phyloP scores from a whole-genome alignment of 345 rosid species.

The Dipteronia dyeriana region DNA sequence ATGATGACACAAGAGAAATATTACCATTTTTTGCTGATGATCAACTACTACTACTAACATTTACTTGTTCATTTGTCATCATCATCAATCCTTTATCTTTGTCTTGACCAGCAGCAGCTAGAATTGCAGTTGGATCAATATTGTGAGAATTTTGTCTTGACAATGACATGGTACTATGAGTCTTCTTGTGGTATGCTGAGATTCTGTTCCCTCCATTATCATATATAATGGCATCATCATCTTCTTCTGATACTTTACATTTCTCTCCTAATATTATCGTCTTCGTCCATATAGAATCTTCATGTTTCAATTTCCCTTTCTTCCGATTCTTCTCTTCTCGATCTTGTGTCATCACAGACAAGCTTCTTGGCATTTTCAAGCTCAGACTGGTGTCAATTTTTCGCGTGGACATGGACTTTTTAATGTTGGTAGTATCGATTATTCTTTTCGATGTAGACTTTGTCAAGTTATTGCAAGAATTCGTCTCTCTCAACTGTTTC shows the following conservation, averaged over 20 bases:
- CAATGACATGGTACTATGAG: conserved; percentile 32
- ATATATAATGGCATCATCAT: conserved; percentile 31
- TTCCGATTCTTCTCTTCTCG: conserved; percentile 17
- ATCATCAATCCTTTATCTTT: not conserved
- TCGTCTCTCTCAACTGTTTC: conserved; percentile 26
- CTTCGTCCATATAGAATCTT: conserved; percentile 57
- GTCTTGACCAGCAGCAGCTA: conserved; percentile 1
- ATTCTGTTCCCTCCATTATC: conserved; percentile 48
- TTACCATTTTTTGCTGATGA: not conserved
- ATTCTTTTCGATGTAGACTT: conserved; percentile 25
- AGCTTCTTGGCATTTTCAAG: conserved; percentile 37
- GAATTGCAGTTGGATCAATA: conserved; percentile 27
- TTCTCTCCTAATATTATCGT: conserved; percentile 75
- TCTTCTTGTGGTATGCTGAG: conserved; percentile 43
- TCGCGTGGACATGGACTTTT: conserved; percentile 23
- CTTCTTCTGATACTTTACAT: conserved; percentile 52
- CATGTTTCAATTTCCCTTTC: conserved; percentile 36
- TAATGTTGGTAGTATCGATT: not conserved
- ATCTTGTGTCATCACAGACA: conserved; percentile 28
- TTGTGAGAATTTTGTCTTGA: conserved; percentile 40
- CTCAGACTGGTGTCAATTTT: conserved; percentile 28
- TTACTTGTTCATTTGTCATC: not conserved
- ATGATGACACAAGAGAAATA: not conserved
- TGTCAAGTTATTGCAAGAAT: conserved; percentile 28
- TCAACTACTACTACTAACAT: not conserved